Base-by-base conservation (phyloP, 305 asterid species). In the Fraxinus baroniana region DNA sequence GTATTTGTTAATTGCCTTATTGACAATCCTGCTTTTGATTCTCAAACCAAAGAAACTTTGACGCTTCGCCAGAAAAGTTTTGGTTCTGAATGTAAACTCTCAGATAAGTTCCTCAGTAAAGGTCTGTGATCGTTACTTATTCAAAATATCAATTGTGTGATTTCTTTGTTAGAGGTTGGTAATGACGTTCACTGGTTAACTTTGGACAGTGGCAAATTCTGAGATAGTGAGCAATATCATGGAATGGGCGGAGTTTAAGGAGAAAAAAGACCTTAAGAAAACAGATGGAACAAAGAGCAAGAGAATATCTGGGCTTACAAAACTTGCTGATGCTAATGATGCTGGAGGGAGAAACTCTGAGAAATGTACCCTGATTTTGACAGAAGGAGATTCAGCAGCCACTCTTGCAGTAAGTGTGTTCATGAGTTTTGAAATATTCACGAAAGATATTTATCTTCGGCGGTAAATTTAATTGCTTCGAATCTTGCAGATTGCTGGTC, bases 331-430 rank as follows among this genome's bases (percentile, higher is more conserved):
- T 87, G 98, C 99, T 39, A 93, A 94, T 83, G 95, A 92, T 86
- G 98, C 97, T 62, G 98, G 99, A 66, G 95, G 93, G 78, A 96
- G 60, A 85, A 89, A 89, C 73, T 91, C 98, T 32, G 98, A 92
- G 12, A 92, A 84, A 85, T 96, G 99, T 83, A 96, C 99, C 57
- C 89, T 96, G 85, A 94, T 96, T 84, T 89, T 94, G 92, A 96
- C 99, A 30, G 99, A 96, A 91, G 99, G 99, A 89, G 99, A 96
- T 90, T 96, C 99, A 5, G 99, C 99, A 79, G 94, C 93, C 89
- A 94, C 97, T 80, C 98, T 96, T 77, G 99, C 98, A 35, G 98
- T 96, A 91, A 91, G 95, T 88, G 20, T 44, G 74, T 15, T 78
- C 13, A 33, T 24, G 33, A 18, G 13, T 60, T 79, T 60, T 79